A percentile compares a stretch with the other conserved stretches of the same genome.
Evolutionary conservation across 164 flowering plant genomes (phyloP).

Genomic region (Berberis thunbergii): DNA sequence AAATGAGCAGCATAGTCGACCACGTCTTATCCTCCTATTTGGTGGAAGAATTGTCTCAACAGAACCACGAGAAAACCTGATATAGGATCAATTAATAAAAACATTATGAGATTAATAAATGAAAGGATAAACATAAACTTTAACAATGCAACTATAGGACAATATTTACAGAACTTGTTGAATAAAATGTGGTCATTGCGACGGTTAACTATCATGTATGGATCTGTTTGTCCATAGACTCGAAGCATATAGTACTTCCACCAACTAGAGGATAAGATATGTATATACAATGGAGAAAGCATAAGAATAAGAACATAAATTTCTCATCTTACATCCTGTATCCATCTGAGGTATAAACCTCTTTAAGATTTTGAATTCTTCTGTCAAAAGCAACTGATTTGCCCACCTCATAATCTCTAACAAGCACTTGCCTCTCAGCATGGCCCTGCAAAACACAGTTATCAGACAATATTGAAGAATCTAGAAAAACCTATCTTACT

Average conservation of each 20-base stretch:
- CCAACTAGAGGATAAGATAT: not conserved
- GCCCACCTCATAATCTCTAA: conserved; percentile 66
- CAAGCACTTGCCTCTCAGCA: conserved; percentile 95
- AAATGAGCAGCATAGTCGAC: conserved; percentile 71
- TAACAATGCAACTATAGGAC: no score
- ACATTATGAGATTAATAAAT: not conserved
- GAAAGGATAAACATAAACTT: no score
- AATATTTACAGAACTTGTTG: no score
- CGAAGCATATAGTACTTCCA: no score
- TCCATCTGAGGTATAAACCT: conserved; percentile 78
- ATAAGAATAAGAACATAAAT: not conserved
- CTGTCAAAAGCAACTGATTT: conserved; percentile 71
- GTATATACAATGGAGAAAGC: not conserved
- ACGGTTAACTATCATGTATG: no score
- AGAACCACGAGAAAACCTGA: conserved; percentile 85
- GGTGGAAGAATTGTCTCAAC: conserved; percentile 88
- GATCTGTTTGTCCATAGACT: no score
- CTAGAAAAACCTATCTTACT: not conserved
- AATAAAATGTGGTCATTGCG: no score
- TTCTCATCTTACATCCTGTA: conserved; percentile 56
- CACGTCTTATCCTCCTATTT: conserved; percentile 43
- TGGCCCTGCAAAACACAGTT: conserved; percentile 33
- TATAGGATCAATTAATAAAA: not conserved
- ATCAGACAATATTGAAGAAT: not conserved
- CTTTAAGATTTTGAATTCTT: conserved; percentile 68